These are phyloP conservation scores for Lichtheimia ramosa DNA, from an alignment of 371 early-diverging fungal genomes.

Conservation along the genomic window DNA sequence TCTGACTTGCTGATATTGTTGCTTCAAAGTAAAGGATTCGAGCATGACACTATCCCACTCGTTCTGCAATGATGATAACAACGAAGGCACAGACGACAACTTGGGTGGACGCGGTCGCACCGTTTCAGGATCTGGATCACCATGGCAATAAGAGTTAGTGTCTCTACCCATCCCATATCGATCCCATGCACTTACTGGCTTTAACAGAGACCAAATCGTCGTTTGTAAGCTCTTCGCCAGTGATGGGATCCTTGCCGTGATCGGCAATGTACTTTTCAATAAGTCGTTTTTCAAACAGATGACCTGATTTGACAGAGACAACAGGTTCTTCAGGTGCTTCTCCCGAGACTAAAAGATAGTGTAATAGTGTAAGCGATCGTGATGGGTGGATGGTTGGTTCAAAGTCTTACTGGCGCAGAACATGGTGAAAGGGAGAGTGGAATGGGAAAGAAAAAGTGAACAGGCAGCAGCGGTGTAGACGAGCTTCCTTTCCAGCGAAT, in stretches of 20 bases:
- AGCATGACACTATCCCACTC: slow-evolving; percentile 95
- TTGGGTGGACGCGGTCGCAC: slow-evolving; percentile 90
- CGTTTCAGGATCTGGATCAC: slow-evolving; percentile 55
- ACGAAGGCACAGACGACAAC: slow-evolving; percentile 87
- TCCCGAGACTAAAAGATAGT: slow-evolving; percentile 78
- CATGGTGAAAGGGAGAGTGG: slow-evolving; percentile 19
- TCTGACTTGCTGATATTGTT: slow-evolving; percentile 87
- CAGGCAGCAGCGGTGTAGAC: too few species aligned
- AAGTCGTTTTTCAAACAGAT: slow-evolving; percentile 83
- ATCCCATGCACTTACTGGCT: slow-evolving; percentile 42
- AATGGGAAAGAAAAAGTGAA: too few species aligned
- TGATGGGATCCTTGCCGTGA: slow-evolving; percentile 82
- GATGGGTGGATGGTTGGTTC: not conserved
- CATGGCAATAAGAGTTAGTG: not conserved
- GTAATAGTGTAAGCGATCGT: not conserved
- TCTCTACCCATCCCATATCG: too few species aligned
- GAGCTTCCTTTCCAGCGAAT: too few species aligned
- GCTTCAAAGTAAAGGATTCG: slow-evolving; percentile 88
- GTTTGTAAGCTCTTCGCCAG: slow-evolving; percentile 69
- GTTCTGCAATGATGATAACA: slow-evolving; percentile 87
- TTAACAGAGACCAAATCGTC: slow-evolving; percentile 83
- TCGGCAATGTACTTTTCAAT: slow-evolving; percentile 87
- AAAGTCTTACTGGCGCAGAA: slow-evolving; percentile 56
- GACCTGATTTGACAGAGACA: slow-evolving; percentile 80
- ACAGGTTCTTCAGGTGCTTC: slow-evolving; percentile 88